phyloP scores from a whole-genome alignment of 192 early-diverging fungal species.

The Umbelopsis isabellina region DNA sequence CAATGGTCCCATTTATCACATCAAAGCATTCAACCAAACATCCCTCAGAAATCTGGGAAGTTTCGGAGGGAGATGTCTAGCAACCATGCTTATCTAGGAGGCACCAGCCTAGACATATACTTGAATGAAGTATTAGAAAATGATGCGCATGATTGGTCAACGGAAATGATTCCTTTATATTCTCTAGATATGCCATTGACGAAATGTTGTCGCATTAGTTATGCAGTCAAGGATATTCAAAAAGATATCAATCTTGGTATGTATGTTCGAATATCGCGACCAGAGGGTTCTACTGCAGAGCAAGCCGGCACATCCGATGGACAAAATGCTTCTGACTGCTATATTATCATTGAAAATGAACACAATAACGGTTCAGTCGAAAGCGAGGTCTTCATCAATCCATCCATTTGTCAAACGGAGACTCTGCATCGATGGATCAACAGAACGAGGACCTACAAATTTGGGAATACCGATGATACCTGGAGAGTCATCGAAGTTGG shows the following conservation, averaged over 20 bases:
- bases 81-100: background rate
- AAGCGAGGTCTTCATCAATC: background rate
- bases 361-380: background rate
- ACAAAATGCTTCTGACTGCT: background rate
- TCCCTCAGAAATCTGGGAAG: constrained; percentile 18
- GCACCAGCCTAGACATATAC: background rate
- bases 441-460: background rate
- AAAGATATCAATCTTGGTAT: background rate
- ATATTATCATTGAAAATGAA: background rate
- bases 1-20: constrained; percentile 58
- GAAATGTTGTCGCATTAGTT: background rate
- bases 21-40: constrained; percentile 47
- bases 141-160: background rate
- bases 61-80: background rate
- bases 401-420: background rate
- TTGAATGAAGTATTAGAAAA: background rate
- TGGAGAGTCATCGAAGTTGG: constrained; percentile 13
- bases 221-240: constrained; percentile 1
- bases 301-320: no score
- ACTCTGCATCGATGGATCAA: background rate
- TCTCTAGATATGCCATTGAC: background rate
- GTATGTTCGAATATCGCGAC: background rate
- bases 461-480: background rate
- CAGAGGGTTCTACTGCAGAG: background rate
- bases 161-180: constrained; percentile 3